A percentile compares a stretch with the other conserved stretches of the same genome.
Evolutionary conservation across 352 stramenopile species (phyloP).

Genomic region (Bremia lactucae): DNA sequence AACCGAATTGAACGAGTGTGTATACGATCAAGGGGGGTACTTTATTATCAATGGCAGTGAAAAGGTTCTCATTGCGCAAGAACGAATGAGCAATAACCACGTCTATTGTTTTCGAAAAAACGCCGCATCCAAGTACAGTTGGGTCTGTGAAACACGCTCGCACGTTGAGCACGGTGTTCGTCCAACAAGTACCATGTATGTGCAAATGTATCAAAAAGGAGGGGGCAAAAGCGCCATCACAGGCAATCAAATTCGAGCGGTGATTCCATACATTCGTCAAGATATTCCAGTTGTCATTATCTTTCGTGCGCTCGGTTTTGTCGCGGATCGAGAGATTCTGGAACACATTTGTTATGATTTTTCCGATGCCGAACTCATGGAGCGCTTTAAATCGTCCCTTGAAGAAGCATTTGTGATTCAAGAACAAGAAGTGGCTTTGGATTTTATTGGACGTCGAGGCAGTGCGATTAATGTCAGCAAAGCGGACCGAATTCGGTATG

Average conservation of each 20-base stretch:
- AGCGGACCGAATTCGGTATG: slow-evolving; percentile 97
- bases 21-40: slow-evolving; percentile 99
- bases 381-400: slow-evolving; percentile 96
- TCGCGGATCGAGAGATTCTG: slow-evolving; percentile 96
- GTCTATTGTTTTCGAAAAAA: slow-evolving; percentile 99
- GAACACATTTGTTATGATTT: slow-evolving; percentile 99
- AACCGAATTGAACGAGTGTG: slow-evolving; percentile 95
- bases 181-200: slow-evolving; percentile 95
- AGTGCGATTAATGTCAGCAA: slow-evolving; percentile 93
- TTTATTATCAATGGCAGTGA: slow-evolving; percentile 98
- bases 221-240: slow-evolving; percentile 90
- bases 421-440: slow-evolving; percentile 93
- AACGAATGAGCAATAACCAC: slow-evolving; percentile 99
- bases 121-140: slow-evolving; percentile 92
- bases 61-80: slow-evolving; percentile 98
- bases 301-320: slow-evolving; percentile 95
- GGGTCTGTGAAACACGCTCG: slow-evolving; percentile 94
- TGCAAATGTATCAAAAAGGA: slow-evolving; percentile 98
- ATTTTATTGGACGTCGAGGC: slow-evolving; percentile 97
- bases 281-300: slow-evolving; percentile 99
- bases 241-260: slow-evolving; percentile 96
- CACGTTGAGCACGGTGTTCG: slow-evolving; percentile 93
- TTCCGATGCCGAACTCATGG: slow-evolving; percentile 97
- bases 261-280: slow-evolving; percentile 96
- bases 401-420: slow-evolving; percentile 99